Evolutionary conservation across 1,284 basidiomycete species (phyloP), one percentile per base, ranked within the genome.

Genomic region (Rhodotorula sp.): DNA sequence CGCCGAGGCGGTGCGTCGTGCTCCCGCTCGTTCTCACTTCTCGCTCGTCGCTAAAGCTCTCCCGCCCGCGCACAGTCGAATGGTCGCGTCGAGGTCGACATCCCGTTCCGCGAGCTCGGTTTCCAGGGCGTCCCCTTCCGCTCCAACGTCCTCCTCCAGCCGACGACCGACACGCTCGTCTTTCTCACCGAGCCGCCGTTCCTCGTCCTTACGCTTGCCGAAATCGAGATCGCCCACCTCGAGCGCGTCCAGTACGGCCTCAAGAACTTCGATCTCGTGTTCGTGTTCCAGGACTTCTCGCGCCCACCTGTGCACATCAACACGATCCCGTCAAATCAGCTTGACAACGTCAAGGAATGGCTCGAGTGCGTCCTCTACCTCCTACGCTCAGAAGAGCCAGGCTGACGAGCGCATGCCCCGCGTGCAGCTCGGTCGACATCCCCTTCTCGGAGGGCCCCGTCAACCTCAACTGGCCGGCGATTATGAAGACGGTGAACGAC

Each of bases 261-360:
- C 75, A 97, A 94, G 82, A 95, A 97, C 79, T 99, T 99, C 79
- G 97, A 99, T 85, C 87, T 99, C 81, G 92, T 97, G 29, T 88
- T 99, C 66, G 91, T 99, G 71, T 92, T 97, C 85, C 93, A 92
- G 80, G 97, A 99, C 82, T 98, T 98, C 83, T 91, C 92, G 46
- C 92, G 92, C 78, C 76, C 90, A 8, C 95, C 95, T 0, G 85
- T 97, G 29, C 94, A 97, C 78, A 92, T 97, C 84, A 97, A 97
- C 81, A 94, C 94, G 2, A 95, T 98, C 75, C 92, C 92, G n/a
- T 91, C 88, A 69, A 83, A 87, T 1, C 90, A 94, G 77, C 86
- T 97, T 73, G 95, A 98, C 80, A 93, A 94, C 78, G 94, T 97
- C 72, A 97, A 97, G 83, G 94, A 96, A 80, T 99, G 95, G 96